These are phyloP conservation scores for Monosporascus ibericus DNA, from an alignment of 2,329 filamentous ascomycete genomes.

Conservation along the genomic window DNA sequence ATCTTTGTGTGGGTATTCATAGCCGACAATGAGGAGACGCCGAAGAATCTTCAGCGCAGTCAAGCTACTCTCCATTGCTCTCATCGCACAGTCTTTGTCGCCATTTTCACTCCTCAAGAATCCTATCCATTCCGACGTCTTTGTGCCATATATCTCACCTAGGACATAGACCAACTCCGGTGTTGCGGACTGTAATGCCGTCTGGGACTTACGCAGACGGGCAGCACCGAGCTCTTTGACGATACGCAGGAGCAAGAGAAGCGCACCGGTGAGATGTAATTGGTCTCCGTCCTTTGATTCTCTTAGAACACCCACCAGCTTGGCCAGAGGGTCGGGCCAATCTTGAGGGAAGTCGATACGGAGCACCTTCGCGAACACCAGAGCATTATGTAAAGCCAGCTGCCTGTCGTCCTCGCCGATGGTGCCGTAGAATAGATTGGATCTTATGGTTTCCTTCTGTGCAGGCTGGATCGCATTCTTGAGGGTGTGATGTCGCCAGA, in stretches of 20 bases:
- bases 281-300: constrained; percentile 51
- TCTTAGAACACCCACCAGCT: constrained; percentile 60
- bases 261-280: constrained; percentile 61
- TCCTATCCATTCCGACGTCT: constrained; percentile 62
- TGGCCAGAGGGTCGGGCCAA: constrained; percentile 63
- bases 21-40: constrained; percentile 72
- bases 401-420: constrained; percentile 69
- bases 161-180: constrained; percentile 81
- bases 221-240: constrained; percentile 87
- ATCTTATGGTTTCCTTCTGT: constrained; percentile 73
- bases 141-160: constrained; percentile 69
- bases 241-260: constrained; percentile 75
- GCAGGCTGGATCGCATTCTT: constrained; percentile 64
- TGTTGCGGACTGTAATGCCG: constrained; percentile 68
- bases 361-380: constrained; percentile 82
- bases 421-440: constrained; percentile 68
- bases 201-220: constrained; percentile 66
- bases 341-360: constrained; percentile 84
- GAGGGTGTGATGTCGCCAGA: constrained; percentile 66
- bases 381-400: constrained; percentile 79
- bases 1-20: constrained; percentile 76
- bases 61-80: constrained; percentile 71
- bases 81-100: constrained; percentile 51
- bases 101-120: constrained; percentile 53
- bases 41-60: constrained; percentile 74